Base-by-base conservation (phyloP, 805 yeast species). In the Candida glaebosa region DNA sequence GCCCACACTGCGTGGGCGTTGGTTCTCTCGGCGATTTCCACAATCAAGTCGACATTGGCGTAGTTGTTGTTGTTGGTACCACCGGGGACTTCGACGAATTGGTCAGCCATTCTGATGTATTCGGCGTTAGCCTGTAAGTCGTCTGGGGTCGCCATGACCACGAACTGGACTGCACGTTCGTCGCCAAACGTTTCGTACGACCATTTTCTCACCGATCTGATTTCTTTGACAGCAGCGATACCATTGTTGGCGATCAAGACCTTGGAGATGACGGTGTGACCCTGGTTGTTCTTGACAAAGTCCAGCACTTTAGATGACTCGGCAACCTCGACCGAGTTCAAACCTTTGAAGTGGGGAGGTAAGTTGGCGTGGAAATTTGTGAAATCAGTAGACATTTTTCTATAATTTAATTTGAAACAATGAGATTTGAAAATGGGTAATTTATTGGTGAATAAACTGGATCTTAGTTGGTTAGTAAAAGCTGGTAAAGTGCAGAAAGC, bases 71-170 rank as follows among this genome's bases (percentile, higher is more conserved):
- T 93, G 71, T 95, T 95, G 42, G 99, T 93, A 42, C 99, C 99
- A 59, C 99, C 99, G 43, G 99, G 98, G 37, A 93, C 99, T 61
- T 90, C 96, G 46, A 93, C 87, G 60, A 86, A 91, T 69, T 91
- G 97, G 65, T 93, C 99, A 34, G 99, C 99, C 98, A 93, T 91
- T 65, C 98, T 80, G 60, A 93, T 88, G 65, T 93, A 93, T 64
- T 93, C 99, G 17, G 99, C 95, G 56, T 95, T 95, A 47, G 97
- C 96, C 53, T 79, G 89, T 53, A 93, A 71, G 72, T 93, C 99
- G 65, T 93, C 99, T n/a, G 99, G 99, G 16, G 99, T 93, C 44
- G 99, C 98, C 99, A 93, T 93, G 32, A 87, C 98, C 26, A 91
- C 93, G 61, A 93, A 95, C 54, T 87, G 87, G 50, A 93, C 86